Base-by-base conservation (phyloP, 23 red algal genomes). In the Gracilariopsis chorda region DNA sequence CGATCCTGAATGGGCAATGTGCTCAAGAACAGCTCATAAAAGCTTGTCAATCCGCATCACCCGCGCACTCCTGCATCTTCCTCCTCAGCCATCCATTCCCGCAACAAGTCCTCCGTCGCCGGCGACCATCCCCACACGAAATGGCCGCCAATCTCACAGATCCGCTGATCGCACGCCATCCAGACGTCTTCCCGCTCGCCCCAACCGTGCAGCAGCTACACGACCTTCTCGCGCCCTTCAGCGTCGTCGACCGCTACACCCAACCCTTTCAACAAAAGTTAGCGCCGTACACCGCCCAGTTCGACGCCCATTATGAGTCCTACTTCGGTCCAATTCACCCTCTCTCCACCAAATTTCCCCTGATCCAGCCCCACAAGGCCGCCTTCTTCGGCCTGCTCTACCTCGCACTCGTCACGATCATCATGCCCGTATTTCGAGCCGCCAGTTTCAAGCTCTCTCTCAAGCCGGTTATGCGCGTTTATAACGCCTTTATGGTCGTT, bases 401-500 rank as follows among this genome's bases (percentile, higher is more conserved):
- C 34, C 17, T 92, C 10, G 62, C 25, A 17, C 80, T 92, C 53
- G 89, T 92, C 27, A 8, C 42, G 6, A 47, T 72, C 16, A 27
- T 72, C 37, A 68, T 77, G 45, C 89, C 89, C 45, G 49, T 73
- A 11, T 83, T 92, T 51, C 64, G 59, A 42, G 37, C 51, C 20
- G 62, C 25, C 10, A 77, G 68, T 46, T 83, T 92, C 55, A 48
- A 57, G 7, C 25, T 92, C 42, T 79, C 52, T 20, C 79, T 95
- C 49, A 95, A 89, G 49, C 92, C 92, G 29, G 11, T 95, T 16
- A 95, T 95, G 93, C 78, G 74, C 16, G 57, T 84, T 41, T 95
- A 95, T 69, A 95, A 95, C 88, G 45, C 78, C 1, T 95, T 95
- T 62, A 95, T 95, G 93, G 93, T 95, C 5, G 46, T 51, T 30